Conservation (phyloP, 2,329 filamentous ascomycete genomes). For the Penicillium italicum region DNA sequence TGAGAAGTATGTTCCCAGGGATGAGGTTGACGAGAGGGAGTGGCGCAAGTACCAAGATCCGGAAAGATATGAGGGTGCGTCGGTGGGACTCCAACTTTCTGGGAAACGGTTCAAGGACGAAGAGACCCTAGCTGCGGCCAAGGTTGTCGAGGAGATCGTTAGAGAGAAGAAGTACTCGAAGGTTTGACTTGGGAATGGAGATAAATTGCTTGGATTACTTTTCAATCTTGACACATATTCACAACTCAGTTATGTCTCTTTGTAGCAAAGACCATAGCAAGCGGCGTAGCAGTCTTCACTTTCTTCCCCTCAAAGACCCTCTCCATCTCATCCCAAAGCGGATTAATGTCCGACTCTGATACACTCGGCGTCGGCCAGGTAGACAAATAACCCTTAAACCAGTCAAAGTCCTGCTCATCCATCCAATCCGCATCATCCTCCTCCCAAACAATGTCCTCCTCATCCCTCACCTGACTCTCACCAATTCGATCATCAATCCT, state of each 20-base stretch:
- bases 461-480: background rate
- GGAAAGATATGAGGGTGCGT: constrained; percentile 40
- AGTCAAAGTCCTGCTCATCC: constrained; percentile 3
- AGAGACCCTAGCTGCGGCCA: constrained; percentile 40
- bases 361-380: constrained; percentile 5
- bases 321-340: constrained; percentile 5
- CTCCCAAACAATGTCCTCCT: constrained; percentile 3
- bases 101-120: constrained; percentile 54
- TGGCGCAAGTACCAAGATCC: constrained; percentile 33
- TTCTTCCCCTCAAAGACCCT: constrained; percentile 3
- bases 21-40: constrained; percentile 30
- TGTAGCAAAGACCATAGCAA: constrained; percentile 7
- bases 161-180: constrained; percentile 1
- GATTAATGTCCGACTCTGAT: background rate
- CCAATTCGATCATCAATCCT: background rate
- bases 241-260: background rate
- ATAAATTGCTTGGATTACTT: background rate
- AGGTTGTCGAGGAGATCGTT: constrained; percentile 23
- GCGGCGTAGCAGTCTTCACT: background rate
- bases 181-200: background rate
- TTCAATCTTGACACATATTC: background rate
- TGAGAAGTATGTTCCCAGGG: constrained; percentile 21
- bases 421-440: constrained; percentile 1
- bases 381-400: constrained; percentile 4
- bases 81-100: constrained; percentile 52